Evolutionary conservation across 345 rosid genomes (phyloP), one percentile per base, ranked within the genome.

Genomic region (Ceriops decandra): DNA sequence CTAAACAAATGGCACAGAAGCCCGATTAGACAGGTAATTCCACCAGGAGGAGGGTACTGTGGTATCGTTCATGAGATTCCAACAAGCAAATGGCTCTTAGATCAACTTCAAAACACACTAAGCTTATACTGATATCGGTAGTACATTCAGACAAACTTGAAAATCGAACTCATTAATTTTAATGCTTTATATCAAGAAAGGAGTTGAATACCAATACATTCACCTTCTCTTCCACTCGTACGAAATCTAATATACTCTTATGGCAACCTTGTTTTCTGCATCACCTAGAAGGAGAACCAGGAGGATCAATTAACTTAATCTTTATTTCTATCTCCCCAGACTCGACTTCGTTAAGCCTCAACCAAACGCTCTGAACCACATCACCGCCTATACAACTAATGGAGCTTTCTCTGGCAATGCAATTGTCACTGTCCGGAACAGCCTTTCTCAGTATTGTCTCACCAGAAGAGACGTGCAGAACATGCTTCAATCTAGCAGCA

Each of bases 241-340:
- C 47, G 24, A 27, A 30, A 5, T 21, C 26, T 24, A 21, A 7
- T 42, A 53, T 46, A 65, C 28, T 5, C 52, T 57, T 49, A 65
- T 21, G 3, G 52, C 52, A 63, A 21, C 42, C 27, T 27, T 32
- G 30, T n/a, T 49, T 62, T 66, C 33, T 52, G 13, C 38, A 46
- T 76, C 81, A 77, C n/a, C 61, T 61, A 38, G 68, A 75, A 62
- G 64, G 56, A 51, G 65, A 22, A 30, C 33, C 79, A 54, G 85
- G 69, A 63, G 76, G 68, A 80, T 81, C 87, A 24, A 84, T 81
- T 76, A 95, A 70, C 79, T 84, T 87, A 56, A 95, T 68, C 86
- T 85, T 91, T 38, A 95, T 79, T 78, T 89, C 95, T 62, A 95
- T 87, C 83, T 95, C 99, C 70, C 99, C 99, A 0, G 99, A 91